Conservation (phyloP, 805 yeast species). For the Suhomyces pyralidae region DNA sequence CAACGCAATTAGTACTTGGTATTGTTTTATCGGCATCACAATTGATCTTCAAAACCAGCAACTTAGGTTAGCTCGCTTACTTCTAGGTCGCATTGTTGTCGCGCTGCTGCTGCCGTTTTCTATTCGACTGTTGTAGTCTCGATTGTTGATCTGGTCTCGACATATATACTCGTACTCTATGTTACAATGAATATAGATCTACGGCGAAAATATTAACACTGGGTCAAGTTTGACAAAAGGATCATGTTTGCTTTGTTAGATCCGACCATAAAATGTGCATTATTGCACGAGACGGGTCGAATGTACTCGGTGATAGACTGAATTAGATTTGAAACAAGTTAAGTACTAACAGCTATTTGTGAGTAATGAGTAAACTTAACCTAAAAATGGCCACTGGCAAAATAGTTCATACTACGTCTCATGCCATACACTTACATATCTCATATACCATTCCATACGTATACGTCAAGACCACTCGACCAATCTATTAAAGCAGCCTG, state of each 20-base stretch:
- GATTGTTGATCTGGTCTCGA: not conserved
- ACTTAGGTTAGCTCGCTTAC: too few species aligned
- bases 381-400: too few species aligned
- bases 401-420: not conserved
- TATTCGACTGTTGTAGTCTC: not conserved
- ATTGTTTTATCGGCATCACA: conserved; percentile 1
- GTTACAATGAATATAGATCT: not conserved
- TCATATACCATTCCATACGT: not conserved
- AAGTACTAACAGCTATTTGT: not conserved
- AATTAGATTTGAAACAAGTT: too few species aligned
- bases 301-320: not conserved
- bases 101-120: not conserved
- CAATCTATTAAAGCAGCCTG: not conserved
- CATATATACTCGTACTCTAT: not conserved
- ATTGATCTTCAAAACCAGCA: not conserved
- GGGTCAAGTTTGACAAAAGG: not conserved
- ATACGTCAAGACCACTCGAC: not conserved
- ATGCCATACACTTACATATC: too few species aligned
- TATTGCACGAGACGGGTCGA: not conserved
- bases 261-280: not conserved
- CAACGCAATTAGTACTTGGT: conserved; percentile 9
- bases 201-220: not conserved
- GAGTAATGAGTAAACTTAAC: not conserved
- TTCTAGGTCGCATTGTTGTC: not conserved
- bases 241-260: not conserved